Evolutionary conservation across 179 eudicot genomes (phyloP).

Genomic region (Gypsophila paniculata): DNA sequence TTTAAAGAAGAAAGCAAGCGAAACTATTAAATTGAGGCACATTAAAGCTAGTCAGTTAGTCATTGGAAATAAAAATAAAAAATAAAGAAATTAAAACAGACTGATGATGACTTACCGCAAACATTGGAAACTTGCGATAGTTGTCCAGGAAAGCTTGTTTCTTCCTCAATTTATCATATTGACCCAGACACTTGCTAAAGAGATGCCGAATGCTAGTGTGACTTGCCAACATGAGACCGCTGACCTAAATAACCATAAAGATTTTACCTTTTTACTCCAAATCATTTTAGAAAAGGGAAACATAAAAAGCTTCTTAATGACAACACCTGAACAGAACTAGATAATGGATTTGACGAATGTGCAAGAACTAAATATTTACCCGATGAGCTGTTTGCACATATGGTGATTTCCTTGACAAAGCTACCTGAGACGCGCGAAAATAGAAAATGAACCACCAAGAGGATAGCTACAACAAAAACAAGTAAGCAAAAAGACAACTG

Average conservation of each 20-base stretch:
- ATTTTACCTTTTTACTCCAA: not conserved
- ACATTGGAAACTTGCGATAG: conserved; percentile 88
- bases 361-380: conserved; percentile 38
- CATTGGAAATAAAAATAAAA: too few species aligned
- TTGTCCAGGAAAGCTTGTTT: conserved; percentile 96
- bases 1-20: not conserved
- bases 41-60: not conserved
- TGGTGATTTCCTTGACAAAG: conserved; percentile 93
- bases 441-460: conserved; percentile 4
- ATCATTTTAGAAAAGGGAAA: not conserved
- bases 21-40: not conserved
- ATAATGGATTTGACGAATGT: not conserved
- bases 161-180: conserved; percentile 88
- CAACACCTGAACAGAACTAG: not conserved
- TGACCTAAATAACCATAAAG: conserved; percentile 50
- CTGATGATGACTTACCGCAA: conserved; percentile 63
- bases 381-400: conserved; percentile 95
- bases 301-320: conserved; percentile 12
- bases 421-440: conserved; percentile 54
- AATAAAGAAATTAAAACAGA: not conserved
- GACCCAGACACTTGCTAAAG: conserved; percentile 84
- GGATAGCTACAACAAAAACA: not conserved
- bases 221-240: conserved; percentile 96
- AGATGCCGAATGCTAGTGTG: conserved; percentile 95
- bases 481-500: not conserved